Evolutionary conservation across 495 filamentous ascomycete genomes (phyloP).

Genomic region (Xylaria sp.): DNA sequence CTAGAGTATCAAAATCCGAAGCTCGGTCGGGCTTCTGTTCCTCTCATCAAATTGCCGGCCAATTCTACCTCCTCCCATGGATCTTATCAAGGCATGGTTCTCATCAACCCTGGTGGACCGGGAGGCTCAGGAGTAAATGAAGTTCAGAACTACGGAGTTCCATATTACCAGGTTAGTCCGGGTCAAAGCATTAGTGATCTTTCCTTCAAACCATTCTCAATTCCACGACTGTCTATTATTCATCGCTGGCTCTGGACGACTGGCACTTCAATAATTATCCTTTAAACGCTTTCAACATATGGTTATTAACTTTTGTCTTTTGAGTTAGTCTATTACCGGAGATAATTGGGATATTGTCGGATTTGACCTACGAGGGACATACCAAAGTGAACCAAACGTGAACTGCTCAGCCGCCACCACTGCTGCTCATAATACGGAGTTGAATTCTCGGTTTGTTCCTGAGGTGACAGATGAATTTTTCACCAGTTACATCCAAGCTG

Average conservation of each 20-base stretch:
- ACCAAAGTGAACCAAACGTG: slow-evolving; percentile 43
- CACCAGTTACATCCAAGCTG: slow-evolving; percentile 7
- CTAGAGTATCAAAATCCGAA: slow-evolving; percentile 26
- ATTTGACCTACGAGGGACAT: slow-evolving; percentile 49
- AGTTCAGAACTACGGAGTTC: slow-evolving; percentile 10
- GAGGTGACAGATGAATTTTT: slow-evolving; percentile 9
- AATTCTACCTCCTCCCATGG: slow-evolving; percentile 33
- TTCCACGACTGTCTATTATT: no score
- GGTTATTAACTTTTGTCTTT: slow-evolving; percentile 35
- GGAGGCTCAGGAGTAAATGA: slow-evolving; percentile 43
- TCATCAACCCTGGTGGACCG: slow-evolving; percentile 51
- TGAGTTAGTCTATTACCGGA: neutral
- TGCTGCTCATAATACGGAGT: neutral
- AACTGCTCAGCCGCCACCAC: slow-evolving; percentile 38
- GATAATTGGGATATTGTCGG: slow-evolving; percentile 40
- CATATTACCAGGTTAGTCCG: slow-evolving; percentile 17
- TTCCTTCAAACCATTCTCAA: neutral
- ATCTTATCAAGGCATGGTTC: slow-evolving; percentile 38
- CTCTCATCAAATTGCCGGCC: slow-evolving; percentile 32
- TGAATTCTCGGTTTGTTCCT: slow-evolving; percentile 8
- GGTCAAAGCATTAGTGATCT: neutral
- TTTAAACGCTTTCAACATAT: slow-evolving; percentile 14
- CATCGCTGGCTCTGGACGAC: neutral
- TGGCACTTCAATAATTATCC: neutral
- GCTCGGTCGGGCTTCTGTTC: slow-evolving; percentile 22